A percentile compares a stretch with the other conserved stretches of the same genome.
These are phyloP conservation scores for Nannochloropsis granulata DNA, from an alignment of 108 stramenopile genomes.

Conservation along the genomic window DNA sequence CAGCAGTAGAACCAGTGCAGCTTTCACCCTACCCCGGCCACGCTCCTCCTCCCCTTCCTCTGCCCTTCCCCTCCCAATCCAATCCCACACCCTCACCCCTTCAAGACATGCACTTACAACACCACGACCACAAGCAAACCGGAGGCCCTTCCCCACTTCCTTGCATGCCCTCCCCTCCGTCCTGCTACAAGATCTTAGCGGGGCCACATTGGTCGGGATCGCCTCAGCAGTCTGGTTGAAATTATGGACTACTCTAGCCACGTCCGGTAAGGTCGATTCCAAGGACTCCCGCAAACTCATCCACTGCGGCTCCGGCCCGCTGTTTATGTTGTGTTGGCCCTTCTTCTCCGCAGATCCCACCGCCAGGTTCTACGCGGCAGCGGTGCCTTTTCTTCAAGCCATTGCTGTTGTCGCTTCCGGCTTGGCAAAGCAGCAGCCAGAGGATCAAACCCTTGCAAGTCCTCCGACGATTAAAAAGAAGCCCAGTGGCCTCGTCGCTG, in stretches of 20 bases:
- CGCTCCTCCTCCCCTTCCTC: too few species aligned
- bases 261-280: neutral
- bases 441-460: neutral
- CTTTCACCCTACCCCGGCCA: too few species aligned
- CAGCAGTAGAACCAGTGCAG: too few species aligned
- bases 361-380: slow-evolving; percentile 28
- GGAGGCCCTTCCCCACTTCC: neutral
- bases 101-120: too few species aligned
- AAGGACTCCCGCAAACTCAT: slow-evolving; percentile 38
- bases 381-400: slow-evolving; percentile 31
- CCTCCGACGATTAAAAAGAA: neutral
- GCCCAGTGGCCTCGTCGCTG: neutral
- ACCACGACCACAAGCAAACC: too few species aligned
- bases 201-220: neutral
- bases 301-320: slow-evolving; percentile 30
- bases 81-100: too few species aligned
- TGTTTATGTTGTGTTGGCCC: slow-evolving; percentile 38
- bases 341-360: slow-evolving; percentile 20
- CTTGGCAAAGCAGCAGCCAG: neutral
- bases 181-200: neutral
- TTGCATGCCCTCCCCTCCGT: neutral
- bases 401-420: neutral
- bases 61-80: too few species aligned
- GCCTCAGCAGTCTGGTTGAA: slow-evolving; percentile 13
- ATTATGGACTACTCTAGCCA: slow-evolving; percentile 19